Evolutionary conservation across 805 yeast species (phyloP).

Genomic region (Soucietia sequanensis): DNA sequence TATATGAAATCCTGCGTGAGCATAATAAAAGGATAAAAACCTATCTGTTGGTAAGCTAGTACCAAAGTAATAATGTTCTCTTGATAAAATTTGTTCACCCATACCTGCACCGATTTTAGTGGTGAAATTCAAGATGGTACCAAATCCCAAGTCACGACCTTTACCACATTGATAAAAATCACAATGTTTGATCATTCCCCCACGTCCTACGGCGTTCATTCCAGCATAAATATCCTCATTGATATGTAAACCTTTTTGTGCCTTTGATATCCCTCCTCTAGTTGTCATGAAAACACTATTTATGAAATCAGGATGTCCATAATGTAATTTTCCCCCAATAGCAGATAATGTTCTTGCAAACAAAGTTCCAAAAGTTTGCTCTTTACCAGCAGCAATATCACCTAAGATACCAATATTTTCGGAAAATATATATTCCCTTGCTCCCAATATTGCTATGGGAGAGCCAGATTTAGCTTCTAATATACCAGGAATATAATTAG

Average conservation of each 20-base stretch:
- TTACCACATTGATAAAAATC: constrained; percentile 97
- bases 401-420: constrained; percentile 92
- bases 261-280: constrained; percentile 93
- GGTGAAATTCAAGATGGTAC: constrained; percentile 88
- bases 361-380: constrained; percentile 93
- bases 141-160: constrained; percentile 93
- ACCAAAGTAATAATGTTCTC: constrained; percentile 90
- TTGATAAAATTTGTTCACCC: constrained; percentile 93
- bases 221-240: constrained; percentile 98
- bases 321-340: constrained; percentile 91
- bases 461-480: constrained; percentile 3
- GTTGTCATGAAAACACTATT: constrained; percentile 92
- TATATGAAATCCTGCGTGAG: constrained; percentile 95
- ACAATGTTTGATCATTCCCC: constrained; percentile 93
- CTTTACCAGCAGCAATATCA: constrained; percentile 96
- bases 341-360: constrained; percentile 92
- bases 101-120: constrained; percentile 97
- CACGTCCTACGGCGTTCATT: constrained; percentile 83
- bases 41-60: constrained; percentile 87
- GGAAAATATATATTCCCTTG: constrained; percentile 91
- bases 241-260: constrained; percentile 88
- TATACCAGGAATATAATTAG: constrained; percentile 58
- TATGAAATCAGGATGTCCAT: constrained; percentile 95
- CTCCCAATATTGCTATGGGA: constrained; percentile 90
- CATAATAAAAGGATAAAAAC: constrained; percentile 89